phyloP scores from a whole-genome alignment of 208 protist species.

The Acanthamoeba rhysodes region DNA sequence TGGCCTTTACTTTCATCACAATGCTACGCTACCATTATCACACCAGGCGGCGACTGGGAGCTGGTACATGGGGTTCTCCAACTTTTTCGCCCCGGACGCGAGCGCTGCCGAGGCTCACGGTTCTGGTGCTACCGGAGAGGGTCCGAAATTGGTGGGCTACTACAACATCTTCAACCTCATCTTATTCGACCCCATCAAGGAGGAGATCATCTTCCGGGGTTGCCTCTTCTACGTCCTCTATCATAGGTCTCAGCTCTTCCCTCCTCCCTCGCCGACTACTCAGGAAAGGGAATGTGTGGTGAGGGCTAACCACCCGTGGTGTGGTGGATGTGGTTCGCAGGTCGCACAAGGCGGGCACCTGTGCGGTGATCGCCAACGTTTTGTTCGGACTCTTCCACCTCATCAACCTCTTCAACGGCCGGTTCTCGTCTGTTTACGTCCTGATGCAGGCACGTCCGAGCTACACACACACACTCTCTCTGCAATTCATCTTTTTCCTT shows the following conservation, averaged over 20 bases:
- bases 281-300: no score
- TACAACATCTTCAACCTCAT: constrained; percentile 66
- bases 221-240: constrained; percentile 72
- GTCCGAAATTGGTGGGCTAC: constrained; percentile 50
- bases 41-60: background rate
- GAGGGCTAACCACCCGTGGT: no score
- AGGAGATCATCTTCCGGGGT: constrained; percentile 68
- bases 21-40: background rate
- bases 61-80: constrained; percentile 57
- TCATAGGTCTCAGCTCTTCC: background rate
- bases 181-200: constrained; percentile 72
- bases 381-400: constrained; percentile 71
- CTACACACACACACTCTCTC: background rate
- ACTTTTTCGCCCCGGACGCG: constrained; percentile 2
- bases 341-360: background rate
- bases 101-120: background rate
- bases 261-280: background rate
- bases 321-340: background rate
- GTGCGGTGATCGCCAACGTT: constrained; percentile 37
- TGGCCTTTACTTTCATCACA: background rate
- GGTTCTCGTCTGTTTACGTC: constrained; percentile 47
- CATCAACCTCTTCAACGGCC: constrained; percentile 70
- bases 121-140: background rate
- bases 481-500: no score
- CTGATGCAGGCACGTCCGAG: constrained; percentile 60